Evolutionary conservation across 1,284 basidiomycete genomes (phyloP), one percentile per base, ranked within the genome.

Genomic region (Boletellus deceptivus): DNA sequence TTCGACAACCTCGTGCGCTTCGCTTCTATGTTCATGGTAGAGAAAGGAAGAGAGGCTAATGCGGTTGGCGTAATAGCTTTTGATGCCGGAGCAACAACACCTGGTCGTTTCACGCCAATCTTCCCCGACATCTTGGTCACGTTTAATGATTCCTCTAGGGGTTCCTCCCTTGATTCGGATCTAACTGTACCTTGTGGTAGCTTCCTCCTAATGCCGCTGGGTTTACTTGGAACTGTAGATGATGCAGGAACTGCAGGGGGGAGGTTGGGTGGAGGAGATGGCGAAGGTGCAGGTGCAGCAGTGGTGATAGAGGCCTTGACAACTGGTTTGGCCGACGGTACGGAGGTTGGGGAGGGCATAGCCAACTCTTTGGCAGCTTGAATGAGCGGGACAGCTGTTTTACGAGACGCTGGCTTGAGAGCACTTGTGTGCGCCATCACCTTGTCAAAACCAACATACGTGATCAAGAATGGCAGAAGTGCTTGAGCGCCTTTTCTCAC

Each of bases 401-500:
- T 77, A 53, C 87, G 85, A 11, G 95, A 97, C 1, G 97, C 97
- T 16, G 96, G 88, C 69, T 99, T 99, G 54, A 99, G 76, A 1
- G 84, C 82, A 53, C 80, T 85, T 3, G 93, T 89, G 69, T 94
- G 87, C 43, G 91, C 87, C 74, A 97, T 76, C 43, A 99, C 87
- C 60, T 82, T 84, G 58, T 95, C 91, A 66, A 84, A 93, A 1
- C 97, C 94, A 20, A 84, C 84, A 43, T 75, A 84, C 9, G 78
- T 72, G 44, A 99, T 86, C 46, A 99, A 73, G 43, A 76, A 75
- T 0, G 94, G 93, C 18, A 99, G 71, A 18, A 96, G 70, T 2
- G 85, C 84, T 56, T 91, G 87, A 1, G 95, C 93, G 10, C 84
- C 86, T 70, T 98, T 98, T 54, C 97, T 84, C 6, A 99, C 91